A percentile compares a stretch with the other conserved stretches of the same genome.
Conservation (phyloP, 495 filamentous ascomycete species). For the Tuber calosporum region DNA sequence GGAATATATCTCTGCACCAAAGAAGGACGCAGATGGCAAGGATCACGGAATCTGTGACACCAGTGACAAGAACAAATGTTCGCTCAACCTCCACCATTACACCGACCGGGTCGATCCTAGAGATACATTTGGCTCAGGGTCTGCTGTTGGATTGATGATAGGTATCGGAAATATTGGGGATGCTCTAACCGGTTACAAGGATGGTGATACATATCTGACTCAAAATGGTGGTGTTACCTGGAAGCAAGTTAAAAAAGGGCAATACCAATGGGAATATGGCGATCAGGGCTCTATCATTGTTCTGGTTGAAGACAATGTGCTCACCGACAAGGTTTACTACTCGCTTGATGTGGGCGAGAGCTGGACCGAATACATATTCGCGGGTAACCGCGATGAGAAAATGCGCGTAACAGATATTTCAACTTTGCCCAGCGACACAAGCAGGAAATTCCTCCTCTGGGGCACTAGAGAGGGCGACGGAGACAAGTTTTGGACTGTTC, state of each 20-base stretch:
- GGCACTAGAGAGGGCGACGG: constrained; percentile 50
- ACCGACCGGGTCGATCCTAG: constrained; percentile 73
- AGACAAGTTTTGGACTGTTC: constrained; percentile 57
- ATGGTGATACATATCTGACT: constrained; percentile 77
- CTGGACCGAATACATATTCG: constrained; percentile 70
- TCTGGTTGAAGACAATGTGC: constrained; percentile 58
- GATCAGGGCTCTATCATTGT: constrained; percentile 89
- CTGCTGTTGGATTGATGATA: constrained; percentile 87
- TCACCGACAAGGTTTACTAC: constrained; percentile 66
- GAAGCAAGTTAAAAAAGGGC: constrained; percentile 74
- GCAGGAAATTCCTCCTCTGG: constrained; percentile 87
- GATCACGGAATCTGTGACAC: constrained; percentile 57
- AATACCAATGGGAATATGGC: constrained; percentile 85
- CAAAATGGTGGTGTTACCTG: constrained; percentile 81
- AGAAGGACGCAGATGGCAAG: constrained; percentile 61
- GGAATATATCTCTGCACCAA: constrained; percentile 62
- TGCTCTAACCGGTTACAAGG: constrained; percentile 48
- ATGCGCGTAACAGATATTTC: constrained; percentile 68
- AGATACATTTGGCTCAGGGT: constrained; percentile 77
- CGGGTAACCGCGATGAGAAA: constrained; percentile 49
- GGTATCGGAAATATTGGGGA: constrained; percentile 85
- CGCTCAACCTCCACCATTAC: constrained; percentile 88
- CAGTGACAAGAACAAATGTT: constrained; percentile 56
- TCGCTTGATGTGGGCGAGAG: constrained; percentile 67
- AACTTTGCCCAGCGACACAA: constrained; percentile 80